Percentiles rank a stretch among this genome's conserved stretches.
These are phyloP conservation scores for Vitis hybrid DNA, from an alignment of 177 flowering plant genomes.

Conservation along the genomic window DNA sequence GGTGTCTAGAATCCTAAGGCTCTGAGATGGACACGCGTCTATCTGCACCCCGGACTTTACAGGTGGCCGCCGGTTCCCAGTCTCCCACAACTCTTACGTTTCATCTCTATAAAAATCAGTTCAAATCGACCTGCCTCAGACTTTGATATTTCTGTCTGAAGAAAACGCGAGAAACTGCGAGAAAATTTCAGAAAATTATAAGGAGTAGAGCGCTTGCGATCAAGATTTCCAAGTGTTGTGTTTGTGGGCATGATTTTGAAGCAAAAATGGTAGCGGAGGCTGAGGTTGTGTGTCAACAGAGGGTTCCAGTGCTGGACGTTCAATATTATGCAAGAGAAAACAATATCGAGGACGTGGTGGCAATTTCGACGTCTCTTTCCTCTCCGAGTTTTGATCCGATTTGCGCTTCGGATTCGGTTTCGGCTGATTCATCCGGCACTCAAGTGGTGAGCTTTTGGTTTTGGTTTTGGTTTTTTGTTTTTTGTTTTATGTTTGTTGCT, in stretches of 20 bases:
- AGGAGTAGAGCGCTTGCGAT: background rate
- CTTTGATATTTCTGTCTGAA: conserved; percentile 1
- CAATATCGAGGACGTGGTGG: conserved; percentile 16
- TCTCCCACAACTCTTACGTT: background rate
- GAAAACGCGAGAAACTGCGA: background rate
- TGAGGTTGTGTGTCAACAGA: conserved; percentile 38
- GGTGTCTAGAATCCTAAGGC: background rate
- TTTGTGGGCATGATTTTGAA: background rate
- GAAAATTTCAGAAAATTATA: background rate
- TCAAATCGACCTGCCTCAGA: background rate
- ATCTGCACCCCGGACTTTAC: background rate
- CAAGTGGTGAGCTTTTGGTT: conserved; percentile 18
- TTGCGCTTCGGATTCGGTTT: conserved; percentile 20
- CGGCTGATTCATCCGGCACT: conserved; percentile 14
- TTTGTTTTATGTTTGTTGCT: background rate
- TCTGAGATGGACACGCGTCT: conserved; percentile 12
- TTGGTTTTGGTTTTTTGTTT: background rate
- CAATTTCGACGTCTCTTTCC: conserved; percentile 12
- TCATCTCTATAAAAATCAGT: background rate
- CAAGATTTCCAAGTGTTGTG: too few relatives aligned
- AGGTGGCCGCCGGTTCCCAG: conserved; percentile 18
- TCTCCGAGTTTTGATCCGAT: conserved; percentile 9
- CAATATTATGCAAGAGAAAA: conserved; percentile 12
- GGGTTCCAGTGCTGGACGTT: conserved; percentile 35
- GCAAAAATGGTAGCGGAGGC: conserved; percentile 48